phyloP scores from a whole-genome alignment of 345 rosid species.

The Arabidopsis suecica region DNA sequence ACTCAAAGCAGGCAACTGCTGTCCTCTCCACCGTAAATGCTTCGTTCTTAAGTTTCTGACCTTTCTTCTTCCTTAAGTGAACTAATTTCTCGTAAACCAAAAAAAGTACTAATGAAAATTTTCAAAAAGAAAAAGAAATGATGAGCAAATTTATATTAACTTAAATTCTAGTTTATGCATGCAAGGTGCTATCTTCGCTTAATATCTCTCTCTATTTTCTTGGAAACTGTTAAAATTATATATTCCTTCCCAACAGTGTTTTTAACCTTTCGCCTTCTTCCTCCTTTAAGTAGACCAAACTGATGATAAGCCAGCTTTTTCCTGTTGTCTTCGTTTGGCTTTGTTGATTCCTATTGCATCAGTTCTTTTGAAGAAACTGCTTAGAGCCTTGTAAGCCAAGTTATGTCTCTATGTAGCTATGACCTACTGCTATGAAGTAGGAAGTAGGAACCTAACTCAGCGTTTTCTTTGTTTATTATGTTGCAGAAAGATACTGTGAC shows the following conservation, averaged over 20 bases:
- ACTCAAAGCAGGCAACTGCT: background rate
- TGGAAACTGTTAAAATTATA: constrained; percentile 20
- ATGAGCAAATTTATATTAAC: background rate
- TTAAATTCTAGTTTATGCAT: background rate
- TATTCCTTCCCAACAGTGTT: background rate
- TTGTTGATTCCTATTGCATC: background rate
- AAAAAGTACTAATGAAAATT: background rate
- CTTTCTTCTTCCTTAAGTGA: constrained; percentile 3
- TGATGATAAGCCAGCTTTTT: background rate
- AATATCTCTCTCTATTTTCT: background rate
- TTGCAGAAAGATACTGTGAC: background rate
- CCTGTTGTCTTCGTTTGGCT: background rate
- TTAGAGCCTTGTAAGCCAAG: background rate
- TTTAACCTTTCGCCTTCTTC: constrained; percentile 10
- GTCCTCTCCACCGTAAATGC: background rate
- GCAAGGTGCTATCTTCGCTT: constrained; percentile 7
- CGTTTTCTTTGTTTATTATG: background rate
- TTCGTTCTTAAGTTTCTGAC: constrained; percentile 1
- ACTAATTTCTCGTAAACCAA: background rate
- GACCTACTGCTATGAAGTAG: background rate
- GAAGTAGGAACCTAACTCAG: background rate
- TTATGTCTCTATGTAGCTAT: background rate
- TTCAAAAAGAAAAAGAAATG: background rate
- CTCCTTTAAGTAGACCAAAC: background rate
- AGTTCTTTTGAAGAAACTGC: background rate